Evolutionary conservation across 176 grass and related monocot genomes (phyloP).

Genomic region (Musa acuminata): DNA sequence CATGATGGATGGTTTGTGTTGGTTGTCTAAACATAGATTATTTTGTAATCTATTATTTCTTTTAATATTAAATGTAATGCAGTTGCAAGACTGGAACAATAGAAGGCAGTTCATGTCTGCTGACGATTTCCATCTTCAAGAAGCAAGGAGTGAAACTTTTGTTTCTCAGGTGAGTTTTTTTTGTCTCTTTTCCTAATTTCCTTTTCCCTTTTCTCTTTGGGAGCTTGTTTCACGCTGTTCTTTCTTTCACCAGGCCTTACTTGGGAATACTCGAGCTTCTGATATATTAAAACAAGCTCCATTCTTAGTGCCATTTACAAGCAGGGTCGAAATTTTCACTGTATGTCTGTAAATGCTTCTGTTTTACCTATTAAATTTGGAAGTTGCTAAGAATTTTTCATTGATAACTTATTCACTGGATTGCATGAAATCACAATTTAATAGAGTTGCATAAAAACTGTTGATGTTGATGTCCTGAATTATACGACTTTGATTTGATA

Average conservation of each 20-base stretch:
- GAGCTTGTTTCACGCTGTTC: neutral
- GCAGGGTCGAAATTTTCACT: conserved; percentile 87
- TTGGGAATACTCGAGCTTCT: conserved; percentile 82
- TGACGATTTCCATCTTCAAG: conserved; percentile 87
- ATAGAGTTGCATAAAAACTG: too few relatives aligned
- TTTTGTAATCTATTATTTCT: neutral
- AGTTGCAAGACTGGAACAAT: conserved; percentile 98
- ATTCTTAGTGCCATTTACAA: conserved; percentile 88
- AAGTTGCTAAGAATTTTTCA: neutral
- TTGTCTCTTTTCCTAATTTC: neutral
- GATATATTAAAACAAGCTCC: conserved; percentile 91
- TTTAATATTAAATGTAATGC: conserved; percentile 12
- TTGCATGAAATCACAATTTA: too few relatives aligned
- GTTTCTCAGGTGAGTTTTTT: conserved; percentile 65
- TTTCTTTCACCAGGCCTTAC: conserved; percentile 40
- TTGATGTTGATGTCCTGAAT: too few relatives aligned
- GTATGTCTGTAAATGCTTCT: conserved; percentile 38
- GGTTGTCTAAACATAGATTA: neutral
- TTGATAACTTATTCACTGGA: neutral
- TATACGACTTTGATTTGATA: too few relatives aligned
- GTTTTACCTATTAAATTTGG: neutral
- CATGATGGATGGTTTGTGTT: neutral
- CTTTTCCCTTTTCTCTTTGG: neutral
- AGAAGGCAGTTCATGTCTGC: conserved; percentile 69
- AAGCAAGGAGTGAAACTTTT: conserved; percentile 95